A percentile compares a stretch with the other conserved stretches of the same genome.
These are phyloP conservation scores for Syzygium malaccense DNA, from an alignment of 441 rosid genomes.

Conservation along the genomic window DNA sequence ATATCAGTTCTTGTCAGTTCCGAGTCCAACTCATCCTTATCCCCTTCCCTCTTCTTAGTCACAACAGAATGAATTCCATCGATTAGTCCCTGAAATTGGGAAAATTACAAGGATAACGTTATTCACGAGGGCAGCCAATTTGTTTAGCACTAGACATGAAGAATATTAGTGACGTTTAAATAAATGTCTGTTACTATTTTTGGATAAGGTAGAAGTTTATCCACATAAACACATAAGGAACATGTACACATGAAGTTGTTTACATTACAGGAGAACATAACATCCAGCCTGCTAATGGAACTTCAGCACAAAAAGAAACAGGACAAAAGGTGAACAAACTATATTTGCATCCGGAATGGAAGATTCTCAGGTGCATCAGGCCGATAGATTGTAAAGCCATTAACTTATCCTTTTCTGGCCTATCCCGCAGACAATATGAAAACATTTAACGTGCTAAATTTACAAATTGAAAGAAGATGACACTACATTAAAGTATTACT, in stretches of 20 bases:
- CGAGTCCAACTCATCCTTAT: conserved; percentile 44
- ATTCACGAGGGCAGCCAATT: not conserved
- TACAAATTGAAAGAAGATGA: not conserved
- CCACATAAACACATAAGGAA: not conserved
- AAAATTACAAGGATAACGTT: not conserved
- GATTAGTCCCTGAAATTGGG: conserved; percentile 53
- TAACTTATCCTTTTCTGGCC: not conserved
- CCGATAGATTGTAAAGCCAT: not conserved
- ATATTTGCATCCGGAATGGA: not conserved
- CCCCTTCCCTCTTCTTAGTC: conserved; percentile 49
- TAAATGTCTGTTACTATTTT: not conserved
- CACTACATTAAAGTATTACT: not conserved
- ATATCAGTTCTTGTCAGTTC: conserved; percentile 78
- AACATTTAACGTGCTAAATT: not conserved
- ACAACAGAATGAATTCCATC: conserved; percentile 38
- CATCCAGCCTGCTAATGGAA: not conserved
- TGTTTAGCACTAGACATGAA: not conserved
- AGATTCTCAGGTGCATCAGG: not conserved
- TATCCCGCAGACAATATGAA: not conserved
- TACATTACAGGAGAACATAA: not conserved
- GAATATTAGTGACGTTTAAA: not conserved
- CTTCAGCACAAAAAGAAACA: not conserved
- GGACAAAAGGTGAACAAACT: not conserved
- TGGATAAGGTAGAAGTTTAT: not conserved
- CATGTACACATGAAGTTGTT: not conserved